Conservation (phyloP, 345 rosid genomes). For the Euphorbia lathyris region DNA sequence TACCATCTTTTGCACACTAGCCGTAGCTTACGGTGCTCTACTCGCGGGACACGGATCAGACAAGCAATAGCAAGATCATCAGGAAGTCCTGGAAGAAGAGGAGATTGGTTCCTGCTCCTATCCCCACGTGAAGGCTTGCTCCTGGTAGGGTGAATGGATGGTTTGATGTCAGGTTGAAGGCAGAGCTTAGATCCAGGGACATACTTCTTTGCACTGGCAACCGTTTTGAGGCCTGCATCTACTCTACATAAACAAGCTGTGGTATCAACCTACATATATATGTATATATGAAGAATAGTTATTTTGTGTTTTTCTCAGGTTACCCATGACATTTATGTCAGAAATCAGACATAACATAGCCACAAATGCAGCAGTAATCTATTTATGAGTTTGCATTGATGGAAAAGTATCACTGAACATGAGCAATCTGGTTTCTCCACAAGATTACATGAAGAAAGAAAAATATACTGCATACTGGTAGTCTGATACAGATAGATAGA, state of each 20-base stretch:
- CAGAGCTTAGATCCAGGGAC: constrained; percentile 69
- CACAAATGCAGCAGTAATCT: background rate
- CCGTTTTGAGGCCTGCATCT: constrained; percentile 72
- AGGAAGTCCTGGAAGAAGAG: constrained; percentile 71
- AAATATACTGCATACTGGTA: background rate
- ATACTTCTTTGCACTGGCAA: constrained; percentile 60
- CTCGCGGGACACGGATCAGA: constrained; percentile 61
- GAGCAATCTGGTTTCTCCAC: background rate
- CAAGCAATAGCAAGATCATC: constrained; percentile 88
- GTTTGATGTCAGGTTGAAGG: constrained; percentile 69
- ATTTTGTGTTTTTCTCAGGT: background rate
- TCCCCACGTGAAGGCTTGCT: constrained; percentile 52
- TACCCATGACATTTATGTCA: background rate
- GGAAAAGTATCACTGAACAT: background rate
- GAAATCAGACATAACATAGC: background rate
- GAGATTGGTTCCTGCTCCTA: constrained; percentile 59
- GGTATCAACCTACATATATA: constrained; percentile 58
- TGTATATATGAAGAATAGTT: constrained; percentile 5
- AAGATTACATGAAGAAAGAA: background rate
- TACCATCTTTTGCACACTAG: constrained; percentile 75
- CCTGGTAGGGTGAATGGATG: constrained; percentile 69
- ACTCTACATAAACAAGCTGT: constrained; percentile 76
- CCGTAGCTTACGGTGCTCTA: constrained; percentile 67
- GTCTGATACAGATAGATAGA: too few species aligned
- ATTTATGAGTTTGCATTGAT: background rate